Evolutionary conservation across 1,284 basidiomycete genomes (phyloP), one percentile per base, ranked within the genome.

Genomic region (Coriolopsis trogii): DNA sequence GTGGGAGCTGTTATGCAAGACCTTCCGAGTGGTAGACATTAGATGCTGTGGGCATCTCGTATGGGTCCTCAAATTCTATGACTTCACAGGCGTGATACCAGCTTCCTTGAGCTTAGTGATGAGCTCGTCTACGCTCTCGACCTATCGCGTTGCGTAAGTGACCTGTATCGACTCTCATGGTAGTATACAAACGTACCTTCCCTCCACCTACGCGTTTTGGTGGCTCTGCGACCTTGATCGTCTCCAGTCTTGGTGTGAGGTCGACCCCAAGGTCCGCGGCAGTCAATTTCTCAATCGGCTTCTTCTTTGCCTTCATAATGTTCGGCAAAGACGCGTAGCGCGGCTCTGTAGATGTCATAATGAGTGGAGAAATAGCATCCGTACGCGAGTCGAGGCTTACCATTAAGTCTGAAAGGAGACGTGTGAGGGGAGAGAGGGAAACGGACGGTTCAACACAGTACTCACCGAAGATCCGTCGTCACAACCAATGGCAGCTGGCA

Each of bases 221-320:
- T 36, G 96, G 96, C 68, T 98, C 95, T 8, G 84, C 73, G n/a
- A 99, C 91, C 65, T 91, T 93, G 65, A 98, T 65, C 1, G 87
- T 95, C 76, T 98, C 93, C 29, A 98, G 75, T 38, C 85, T 79
- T 15, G 93, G 93, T 1, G 83, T 79, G 37, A 89, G 77, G 69
- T 95, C 89, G 31, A 95, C 75, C n/a, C 87, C 87, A 13, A 98
- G 85, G 63, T 96, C 93, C 41, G 81, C 77, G 8, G 93, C 79
- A 28, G 85, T 85, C 56, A 95, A 65, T 67, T 93, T 95, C 74
- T 95, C 89, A 44, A 98, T 76, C 21, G 91, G 90, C 77, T 99
- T 99, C 84, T 98, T 99, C 82, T 98, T 99, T 21, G 96, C 96
- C 76, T 96, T 96, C 93, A 96, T 97, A 71, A 96, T 96, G 67